These are phyloP conservation scores for Phenoliferia sp. DNA, from an alignment of 1,284 basidiomycete species.

Conservation along the genomic window DNA sequence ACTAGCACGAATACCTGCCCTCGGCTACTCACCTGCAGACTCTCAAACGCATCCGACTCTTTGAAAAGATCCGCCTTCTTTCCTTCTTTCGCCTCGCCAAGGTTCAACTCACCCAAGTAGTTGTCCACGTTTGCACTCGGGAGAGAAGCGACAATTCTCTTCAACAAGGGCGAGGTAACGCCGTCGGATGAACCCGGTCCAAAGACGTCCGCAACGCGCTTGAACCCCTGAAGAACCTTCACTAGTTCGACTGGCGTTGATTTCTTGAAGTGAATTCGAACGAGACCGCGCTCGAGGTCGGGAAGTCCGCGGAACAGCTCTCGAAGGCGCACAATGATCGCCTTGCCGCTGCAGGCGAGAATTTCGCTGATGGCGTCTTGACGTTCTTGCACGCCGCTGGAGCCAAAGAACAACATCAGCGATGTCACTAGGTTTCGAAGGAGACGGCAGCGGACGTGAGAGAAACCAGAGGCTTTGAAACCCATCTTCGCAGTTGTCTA, in stretches of 20 bases:
- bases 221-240: slow-evolving; percentile 66
- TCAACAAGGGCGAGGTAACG: slow-evolving; percentile 63
- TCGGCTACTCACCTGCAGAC: slow-evolving; percentile 9
- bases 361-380: slow-evolving; percentile 83
- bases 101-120: slow-evolving; percentile 48
- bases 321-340: slow-evolving; percentile 55
- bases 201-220: slow-evolving; percentile 66
- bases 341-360: slow-evolving; percentile 35
- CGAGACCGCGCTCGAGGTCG: slow-evolving; percentile 83
- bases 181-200: slow-evolving; percentile 38
- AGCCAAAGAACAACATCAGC: neutral
- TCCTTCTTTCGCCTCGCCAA: slow-evolving; percentile 62
- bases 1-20: neutral
- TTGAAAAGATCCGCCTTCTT: slow-evolving; percentile 39
- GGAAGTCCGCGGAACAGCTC: slow-evolving; percentile 68
- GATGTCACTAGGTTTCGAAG: neutral
- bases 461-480: slow-evolving; percentile 77
- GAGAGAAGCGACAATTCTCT: slow-evolving; percentile 63
- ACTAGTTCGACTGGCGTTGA: slow-evolving; percentile 69
- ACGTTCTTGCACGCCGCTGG: slow-evolving; percentile 57
- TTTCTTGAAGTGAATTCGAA: slow-evolving; percentile 83
- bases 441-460: slow-evolving; percentile 51
- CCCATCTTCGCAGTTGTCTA: slow-evolving; percentile 76
- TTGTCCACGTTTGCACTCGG: slow-evolving; percentile 60
- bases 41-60: slow-evolving; percentile 40